A percentile compares a stretch with the other conserved stretches of the same genome.
These are phyloP conservation scores for Fusarium tricinctum DNA, from an alignment of 2,329 filamentous ascomycete genomes.

Conservation along the genomic window DNA sequence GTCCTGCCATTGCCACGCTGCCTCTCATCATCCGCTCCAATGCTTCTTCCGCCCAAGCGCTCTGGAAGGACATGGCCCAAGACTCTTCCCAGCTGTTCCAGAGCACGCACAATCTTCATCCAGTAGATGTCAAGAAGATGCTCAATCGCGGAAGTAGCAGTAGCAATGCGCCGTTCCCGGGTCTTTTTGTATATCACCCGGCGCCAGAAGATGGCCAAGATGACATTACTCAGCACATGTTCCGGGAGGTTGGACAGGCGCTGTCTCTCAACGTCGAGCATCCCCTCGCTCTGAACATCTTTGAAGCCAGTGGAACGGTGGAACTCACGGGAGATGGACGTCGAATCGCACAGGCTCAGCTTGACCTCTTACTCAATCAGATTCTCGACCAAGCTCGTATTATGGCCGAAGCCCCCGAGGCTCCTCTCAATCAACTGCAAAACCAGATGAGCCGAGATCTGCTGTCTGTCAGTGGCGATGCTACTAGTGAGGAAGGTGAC, in stretches of 20 bases:
- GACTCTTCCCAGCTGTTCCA: conserved; percentile 17
- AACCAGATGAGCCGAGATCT: not conserved
- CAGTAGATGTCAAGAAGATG: conserved; percentile 31
- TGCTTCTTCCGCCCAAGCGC: not conserved
- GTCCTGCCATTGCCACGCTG: conserved; percentile 26
- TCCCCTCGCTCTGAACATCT: conserved; percentile 23
- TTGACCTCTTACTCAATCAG: conserved; percentile 19
- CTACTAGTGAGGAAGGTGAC: rapidly evolving
- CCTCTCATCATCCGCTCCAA: conserved; percentile 22
- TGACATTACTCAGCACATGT: not conserved
- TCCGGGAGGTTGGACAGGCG: conserved; percentile 21
- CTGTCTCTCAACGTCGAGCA: conserved; percentile 35
- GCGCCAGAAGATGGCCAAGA: not conserved
- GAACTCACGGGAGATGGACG: conserved; percentile 34
- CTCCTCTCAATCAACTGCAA: not conserved
- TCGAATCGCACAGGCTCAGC: conserved; percentile 20
- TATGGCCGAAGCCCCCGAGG: not conserved
- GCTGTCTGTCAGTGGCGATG: not conserved
- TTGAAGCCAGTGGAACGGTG: not conserved
- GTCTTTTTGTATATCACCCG: conserved; percentile 31
- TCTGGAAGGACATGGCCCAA: conserved; percentile 16
- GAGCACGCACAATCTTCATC: conserved; percentile 15
- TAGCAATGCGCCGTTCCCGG: conserved; percentile 17
- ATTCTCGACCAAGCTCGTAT: conserved; percentile 12
- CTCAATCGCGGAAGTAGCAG: conserved; percentile 6